Evolutionary conservation across 352 stramenopile species (phyloP).

Genomic region (Pythium diclinum): DNA sequence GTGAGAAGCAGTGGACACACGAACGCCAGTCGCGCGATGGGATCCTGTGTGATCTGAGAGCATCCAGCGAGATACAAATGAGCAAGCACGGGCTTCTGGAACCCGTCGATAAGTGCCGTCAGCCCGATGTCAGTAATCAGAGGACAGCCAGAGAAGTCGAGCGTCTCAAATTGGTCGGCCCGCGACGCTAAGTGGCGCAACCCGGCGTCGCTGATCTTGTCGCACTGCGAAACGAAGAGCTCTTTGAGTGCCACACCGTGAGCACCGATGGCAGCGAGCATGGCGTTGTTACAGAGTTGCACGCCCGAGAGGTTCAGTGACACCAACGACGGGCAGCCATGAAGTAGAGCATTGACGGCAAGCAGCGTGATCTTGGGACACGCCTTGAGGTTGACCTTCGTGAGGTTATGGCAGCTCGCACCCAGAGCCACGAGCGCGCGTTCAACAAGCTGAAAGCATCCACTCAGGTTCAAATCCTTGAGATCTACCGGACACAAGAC

Average conservation of each 20-base stretch:
- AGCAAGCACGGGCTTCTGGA: constrained; percentile 44
- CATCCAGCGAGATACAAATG: constrained; percentile 65
- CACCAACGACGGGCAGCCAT: constrained; percentile 43
- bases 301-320: constrained; percentile 59
- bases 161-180: constrained; percentile 56
- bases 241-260: constrained; percentile 37
- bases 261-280: constrained; percentile 44
- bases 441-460: constrained; percentile 84
- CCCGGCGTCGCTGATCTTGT: constrained; percentile 56
- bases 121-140: constrained; percentile 56
- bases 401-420: constrained; percentile 44
- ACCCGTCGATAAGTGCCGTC: constrained; percentile 47
- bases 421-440: constrained; percentile 79
- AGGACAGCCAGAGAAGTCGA: constrained; percentile 57
- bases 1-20: constrained; percentile 66
- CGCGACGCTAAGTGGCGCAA: constrained; percentile 45
- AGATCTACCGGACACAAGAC: constrained; percentile 28
- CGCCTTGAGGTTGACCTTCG: constrained; percentile 69
- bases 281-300: constrained; percentile 54
- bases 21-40: constrained; percentile 55
- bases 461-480: constrained; percentile 50
- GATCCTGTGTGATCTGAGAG: constrained; percentile 57
- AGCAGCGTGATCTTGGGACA: constrained; percentile 80
- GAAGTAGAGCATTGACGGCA: constrained; percentile 60
- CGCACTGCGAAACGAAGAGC: constrained; percentile 59